Evolutionary conservation across 352 stramenopile species (phyloP).

Genomic region (Albugo candida): DNA sequence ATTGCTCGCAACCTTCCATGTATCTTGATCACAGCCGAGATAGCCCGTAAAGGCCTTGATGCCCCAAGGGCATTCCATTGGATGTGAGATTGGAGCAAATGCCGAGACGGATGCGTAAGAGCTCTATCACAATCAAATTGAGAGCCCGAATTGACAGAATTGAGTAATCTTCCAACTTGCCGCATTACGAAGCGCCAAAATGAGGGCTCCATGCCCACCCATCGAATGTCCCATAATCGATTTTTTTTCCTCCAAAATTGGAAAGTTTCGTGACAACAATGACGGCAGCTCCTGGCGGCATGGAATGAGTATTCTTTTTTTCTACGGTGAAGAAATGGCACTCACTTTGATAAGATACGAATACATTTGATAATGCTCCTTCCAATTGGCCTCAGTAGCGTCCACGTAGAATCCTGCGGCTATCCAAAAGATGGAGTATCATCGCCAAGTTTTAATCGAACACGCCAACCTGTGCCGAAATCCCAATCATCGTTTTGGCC

Average conservation of each 20-base stretch:
- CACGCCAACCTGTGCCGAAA: conserved; percentile 78
- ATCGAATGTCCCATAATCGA: conserved; percentile 95
- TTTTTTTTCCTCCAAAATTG: conserved; percentile 52
- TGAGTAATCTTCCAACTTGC: conserved; percentile 10
- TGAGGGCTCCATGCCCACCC: conserved; percentile 93
- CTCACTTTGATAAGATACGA: conserved; percentile 82
- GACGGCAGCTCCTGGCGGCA: conserved; percentile 67
- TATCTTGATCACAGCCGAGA: conserved; percentile 79
- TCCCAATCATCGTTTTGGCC: conserved; percentile 93
- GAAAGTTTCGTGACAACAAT: conserved; percentile 79
- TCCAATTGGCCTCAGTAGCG: conserved; percentile 86
- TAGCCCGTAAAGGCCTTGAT: conserved; percentile 96
- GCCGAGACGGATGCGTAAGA: conserved; percentile 88
- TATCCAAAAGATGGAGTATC: background rate
- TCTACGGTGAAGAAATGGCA: background rate
- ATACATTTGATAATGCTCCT: conserved; percentile 94
- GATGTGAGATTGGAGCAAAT: conserved; percentile 94
- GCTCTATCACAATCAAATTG: conserved; percentile 11
- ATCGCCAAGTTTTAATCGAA: background rate
- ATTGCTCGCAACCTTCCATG: conserved; percentile 28
- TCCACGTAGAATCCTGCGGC: conserved; percentile 94
- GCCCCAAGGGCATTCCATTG: conserved; percentile 91
- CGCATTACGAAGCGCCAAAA: conserved; percentile 83
- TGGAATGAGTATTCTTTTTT: background rate
- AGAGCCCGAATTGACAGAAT: background rate